Conservation (phyloP, 148 eudicot genomes). For the Polygonum aviculare region DNA sequence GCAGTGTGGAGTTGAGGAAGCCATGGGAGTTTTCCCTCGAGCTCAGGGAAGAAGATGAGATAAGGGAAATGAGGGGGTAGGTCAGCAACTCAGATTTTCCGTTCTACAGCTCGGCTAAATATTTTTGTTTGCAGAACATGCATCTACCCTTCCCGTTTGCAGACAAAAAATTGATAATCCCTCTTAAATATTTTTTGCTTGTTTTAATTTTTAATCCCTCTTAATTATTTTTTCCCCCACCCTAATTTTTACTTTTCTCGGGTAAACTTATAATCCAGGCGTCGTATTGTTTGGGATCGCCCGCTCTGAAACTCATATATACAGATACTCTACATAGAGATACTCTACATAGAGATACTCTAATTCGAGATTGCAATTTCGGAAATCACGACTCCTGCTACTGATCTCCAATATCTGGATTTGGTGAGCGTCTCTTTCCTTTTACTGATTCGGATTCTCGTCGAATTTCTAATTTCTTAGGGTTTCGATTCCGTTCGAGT, state of each 20-base stretch:
- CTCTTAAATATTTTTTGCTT: neutral
- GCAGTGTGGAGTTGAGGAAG: conserved; percentile 71
- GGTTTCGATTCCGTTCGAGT: conserved; percentile 1
- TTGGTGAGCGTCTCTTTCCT: neutral
- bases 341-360: neutral
- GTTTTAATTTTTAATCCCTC: neutral
- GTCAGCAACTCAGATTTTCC: neutral
- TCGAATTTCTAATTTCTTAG: neutral
- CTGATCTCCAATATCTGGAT: neutral
- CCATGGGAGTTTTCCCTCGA: conserved; percentile 33
- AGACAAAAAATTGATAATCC: neutral
- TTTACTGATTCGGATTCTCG: neutral
- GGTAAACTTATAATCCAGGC: neutral
- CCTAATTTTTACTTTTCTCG: neutral
- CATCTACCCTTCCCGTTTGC: neutral
- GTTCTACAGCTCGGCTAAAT: neutral
- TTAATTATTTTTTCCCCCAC: neutral
- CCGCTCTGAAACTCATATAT: neutral
- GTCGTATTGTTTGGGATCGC: conserved; percentile 5
- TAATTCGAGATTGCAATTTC: neutral
- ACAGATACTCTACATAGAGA: conserved; percentile 2
- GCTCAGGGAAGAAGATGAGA: conserved; percentile 14
- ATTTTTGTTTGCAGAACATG: neutral
- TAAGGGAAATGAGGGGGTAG: neutral
- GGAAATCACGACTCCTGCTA: neutral